Evolutionary conservation across 1,284 basidiomycete species (phyloP), one percentile per base, ranked within the genome.

Genomic region (Pseudozyma tsukubaensis): DNA sequence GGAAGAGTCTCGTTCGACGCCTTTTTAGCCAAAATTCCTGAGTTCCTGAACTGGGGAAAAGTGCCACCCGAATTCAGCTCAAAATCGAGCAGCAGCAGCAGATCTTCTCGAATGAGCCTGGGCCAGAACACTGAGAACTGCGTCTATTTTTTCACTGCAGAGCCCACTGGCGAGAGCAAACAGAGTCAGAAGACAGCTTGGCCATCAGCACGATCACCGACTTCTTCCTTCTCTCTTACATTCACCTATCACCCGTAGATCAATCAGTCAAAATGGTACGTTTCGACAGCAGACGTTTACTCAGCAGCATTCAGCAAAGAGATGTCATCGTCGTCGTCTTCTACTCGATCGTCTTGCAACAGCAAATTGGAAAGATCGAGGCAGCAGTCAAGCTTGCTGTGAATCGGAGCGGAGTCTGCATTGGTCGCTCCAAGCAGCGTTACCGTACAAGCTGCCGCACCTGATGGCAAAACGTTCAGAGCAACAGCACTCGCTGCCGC

Each of bases 261-360:
- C 60, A 63, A 54, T 55, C 37, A 63, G 60, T 59, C 67, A 70
- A 70, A 64, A 70, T 70, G 67, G 67, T 70, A 70, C 45, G 67
- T 70, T 56, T 21, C 24, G 32, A 40, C 40, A 29, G 32, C 40
- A 3, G 16, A n/a, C n/a, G n/a, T n/a, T n/a, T n/a, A n/a, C n/a
- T n/a, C n/a, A n/a, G n/a, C n/a, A n/a, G n/a, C n/a, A n/a, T n/a
- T n/a, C n/a, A n/a, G n/a, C n/a, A n/a, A n/a, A n/a, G n/a, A n/a
- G n/a, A n/a, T n/a, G n/a, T n/a, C n/a, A n/a, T n/a, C n/a, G n/a
- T n/a, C n/a, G n/a, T n/a, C n/a, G n/a, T n/a, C n/a, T n/a, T n/a
- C n/a, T n/a, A n/a, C n/a, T n/a, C n/a, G n/a, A n/a, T n/a, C n/a
- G n/a, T n/a, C n/a, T n/a, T n/a, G n/a, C n/a, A n/a, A n/a, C n/a